These are phyloP conservation scores for Sordariomycetes sp. DNA, from an alignment of 2,329 filamentous ascomycete genomes.

Conservation along the genomic window DNA sequence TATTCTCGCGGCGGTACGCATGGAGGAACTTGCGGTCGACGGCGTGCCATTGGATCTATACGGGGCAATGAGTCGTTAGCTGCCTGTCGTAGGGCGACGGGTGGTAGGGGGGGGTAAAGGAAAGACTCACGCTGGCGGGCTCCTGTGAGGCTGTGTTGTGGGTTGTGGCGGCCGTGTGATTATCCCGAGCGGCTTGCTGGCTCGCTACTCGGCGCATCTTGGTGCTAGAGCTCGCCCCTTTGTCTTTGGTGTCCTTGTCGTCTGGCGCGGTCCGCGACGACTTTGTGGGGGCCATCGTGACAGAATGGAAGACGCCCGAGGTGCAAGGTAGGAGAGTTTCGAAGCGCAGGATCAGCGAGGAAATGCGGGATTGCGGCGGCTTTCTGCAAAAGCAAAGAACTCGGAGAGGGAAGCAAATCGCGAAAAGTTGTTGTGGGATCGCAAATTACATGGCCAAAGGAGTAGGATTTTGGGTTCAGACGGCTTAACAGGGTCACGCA, in stretches of 20 bases:
- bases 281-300: conserved; percentile 34
- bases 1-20: conserved; percentile 64
- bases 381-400: neutral
- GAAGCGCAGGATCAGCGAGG: neutral
- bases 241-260: conserved; percentile 33
- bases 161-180: conserved; percentile 26
- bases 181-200: conserved; percentile 32
- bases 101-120: neutral
- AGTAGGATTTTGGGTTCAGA: neutral
- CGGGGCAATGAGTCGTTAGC: conserved; percentile 7
- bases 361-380: neutral
- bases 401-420: neutral
- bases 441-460: neutral
- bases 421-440: neutral
- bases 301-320: neutral
- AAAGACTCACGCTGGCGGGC: conserved; percentile 6
- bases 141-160: conserved; percentile 15
- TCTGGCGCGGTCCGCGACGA: conserved; percentile 28
- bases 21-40: conserved; percentile 61
- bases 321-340: neutral
- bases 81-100: neutral
- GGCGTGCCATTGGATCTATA: conserved; percentile 53
- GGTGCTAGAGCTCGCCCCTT: conserved; percentile 31
- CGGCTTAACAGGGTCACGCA: neutral
- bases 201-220: conserved; percentile 47